phyloP scores from a whole-genome alignment of 2,329 filamentous ascomycete genomes.

The Fusarium lateritium region DNA sequence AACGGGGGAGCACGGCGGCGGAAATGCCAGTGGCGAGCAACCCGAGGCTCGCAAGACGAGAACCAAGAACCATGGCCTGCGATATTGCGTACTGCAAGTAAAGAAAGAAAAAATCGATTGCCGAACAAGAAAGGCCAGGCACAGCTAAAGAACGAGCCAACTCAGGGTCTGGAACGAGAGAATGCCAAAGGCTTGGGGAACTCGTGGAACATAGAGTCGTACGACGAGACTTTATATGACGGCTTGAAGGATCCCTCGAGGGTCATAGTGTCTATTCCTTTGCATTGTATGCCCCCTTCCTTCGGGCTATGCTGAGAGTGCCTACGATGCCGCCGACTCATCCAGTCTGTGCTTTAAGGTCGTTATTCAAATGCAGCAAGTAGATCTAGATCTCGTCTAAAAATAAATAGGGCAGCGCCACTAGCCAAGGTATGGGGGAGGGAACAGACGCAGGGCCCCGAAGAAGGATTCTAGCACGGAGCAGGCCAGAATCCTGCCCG shows the following conservation, averaged over 20 bases:
- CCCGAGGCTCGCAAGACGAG: constrained; percentile 5
- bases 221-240: constrained; percentile 6
- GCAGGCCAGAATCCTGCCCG: too few species aligned
- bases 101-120: not conserved
- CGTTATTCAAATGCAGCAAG: not conserved
- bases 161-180: not conserved
- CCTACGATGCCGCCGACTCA: not conserved
- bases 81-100: not conserved
- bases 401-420: not conserved
- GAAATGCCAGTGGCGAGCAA: constrained; percentile 7
- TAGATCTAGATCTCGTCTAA: not conserved
- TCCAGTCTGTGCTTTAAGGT: not conserved
- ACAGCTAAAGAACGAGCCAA: constrained; percentile 7
- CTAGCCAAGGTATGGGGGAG: not conserved
- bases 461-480: too few species aligned
- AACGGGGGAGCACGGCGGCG: constrained; percentile 7
- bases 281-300: not conserved
- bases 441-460: not conserved
- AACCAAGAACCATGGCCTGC: constrained; percentile 10
- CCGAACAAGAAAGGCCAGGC: not conserved
- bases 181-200: constrained; percentile 3
- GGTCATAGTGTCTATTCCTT: not conserved
- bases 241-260: not conserved
- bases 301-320: constrained; percentile 9
- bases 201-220: not conserved